phyloP scores from a whole-genome alignment of 495 filamentous ascomycete species.

The Hyaloscypha hepaticicola region DNA sequence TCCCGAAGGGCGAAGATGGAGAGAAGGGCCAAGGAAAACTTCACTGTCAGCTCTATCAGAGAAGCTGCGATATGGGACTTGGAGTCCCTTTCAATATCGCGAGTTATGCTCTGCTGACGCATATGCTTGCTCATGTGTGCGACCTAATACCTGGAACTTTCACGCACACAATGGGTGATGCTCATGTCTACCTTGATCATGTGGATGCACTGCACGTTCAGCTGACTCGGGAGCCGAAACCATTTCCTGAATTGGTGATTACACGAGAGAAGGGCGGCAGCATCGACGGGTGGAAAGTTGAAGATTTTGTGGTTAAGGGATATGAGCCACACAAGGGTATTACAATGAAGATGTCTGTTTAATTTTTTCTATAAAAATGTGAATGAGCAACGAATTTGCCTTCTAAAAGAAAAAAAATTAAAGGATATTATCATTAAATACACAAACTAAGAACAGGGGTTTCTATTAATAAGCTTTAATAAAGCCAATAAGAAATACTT shows the following conservation, averaged over 20 bases:
- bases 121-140: conserved; percentile 88
- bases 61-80: conserved; percentile 95
- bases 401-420: too few species aligned
- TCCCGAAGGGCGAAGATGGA: conserved; percentile 44
- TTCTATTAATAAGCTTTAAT: too few species aligned
- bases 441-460: too few species aligned
- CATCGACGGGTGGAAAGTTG: conserved; percentile 52
- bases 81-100: conserved; percentile 98
- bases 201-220: conserved; percentile 82
- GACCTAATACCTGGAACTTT: conserved; percentile 80
- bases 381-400: too few species aligned
- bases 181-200: conserved; percentile 93
- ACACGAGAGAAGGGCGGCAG: conserved; percentile 61
- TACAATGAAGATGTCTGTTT: conserved; percentile 98
- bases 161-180: conserved; percentile 93
- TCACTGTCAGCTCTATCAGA: conserved; percentile 85
- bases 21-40: conserved; percentile 57
- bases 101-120: conserved; percentile 85
- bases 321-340: conserved; percentile 90
- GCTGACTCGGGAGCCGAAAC: conserved; percentile 72
- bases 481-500: too few species aligned
- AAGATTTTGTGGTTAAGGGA: conserved; percentile 85
- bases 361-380: too few species aligned
- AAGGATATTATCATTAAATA: too few species aligned
- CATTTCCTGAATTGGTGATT: conserved; percentile 77